phyloP scores from a whole-genome alignment of 257 asterid genomes.

The Solanum appendiculatum region DNA sequence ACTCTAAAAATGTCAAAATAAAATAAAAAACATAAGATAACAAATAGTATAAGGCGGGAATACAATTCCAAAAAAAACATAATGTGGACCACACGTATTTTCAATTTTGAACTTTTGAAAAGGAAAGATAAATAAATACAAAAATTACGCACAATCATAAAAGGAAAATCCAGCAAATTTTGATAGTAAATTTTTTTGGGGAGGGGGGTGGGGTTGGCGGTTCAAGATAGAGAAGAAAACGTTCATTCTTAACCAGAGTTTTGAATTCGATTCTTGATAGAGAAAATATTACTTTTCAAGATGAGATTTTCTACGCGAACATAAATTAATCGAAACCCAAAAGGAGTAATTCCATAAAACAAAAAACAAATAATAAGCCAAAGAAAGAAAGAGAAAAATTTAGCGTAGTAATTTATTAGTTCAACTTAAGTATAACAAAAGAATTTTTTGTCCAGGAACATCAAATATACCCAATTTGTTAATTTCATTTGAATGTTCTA shows the following conservation, averaged over 20 bases:
- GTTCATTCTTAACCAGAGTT: not conserved
- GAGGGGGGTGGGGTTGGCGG: no score
- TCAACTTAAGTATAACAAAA: no score
- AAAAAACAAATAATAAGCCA: not conserved
- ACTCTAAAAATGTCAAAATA: not conserved
- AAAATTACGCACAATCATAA: not conserved
- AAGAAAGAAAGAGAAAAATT: not conserved
- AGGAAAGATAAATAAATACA: not conserved
- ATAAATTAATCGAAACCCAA: not conserved
- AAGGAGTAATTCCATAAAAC: not conserved
- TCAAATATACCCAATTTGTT: not conserved
- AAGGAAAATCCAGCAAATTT: not conserved
- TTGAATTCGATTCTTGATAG: not conserved
- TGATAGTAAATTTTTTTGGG: no score
- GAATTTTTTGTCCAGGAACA: not conserved
- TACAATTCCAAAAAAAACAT: constrained; percentile 23
- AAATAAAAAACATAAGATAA: not conserved
- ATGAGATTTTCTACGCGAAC: rapidly evolving
- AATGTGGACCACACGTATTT: constrained; percentile 20
- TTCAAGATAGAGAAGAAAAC: not conserved
- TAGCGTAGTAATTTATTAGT: no score
- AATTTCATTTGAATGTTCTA: not conserved
- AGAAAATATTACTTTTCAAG: not conserved
- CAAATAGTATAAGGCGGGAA: constrained; percentile 59
- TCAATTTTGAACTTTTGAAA: not conserved